These are phyloP conservation scores for Tetracladium setigerum DNA, from an alignment of 495 filamentous ascomycete species.

Conservation along the genomic window DNA sequence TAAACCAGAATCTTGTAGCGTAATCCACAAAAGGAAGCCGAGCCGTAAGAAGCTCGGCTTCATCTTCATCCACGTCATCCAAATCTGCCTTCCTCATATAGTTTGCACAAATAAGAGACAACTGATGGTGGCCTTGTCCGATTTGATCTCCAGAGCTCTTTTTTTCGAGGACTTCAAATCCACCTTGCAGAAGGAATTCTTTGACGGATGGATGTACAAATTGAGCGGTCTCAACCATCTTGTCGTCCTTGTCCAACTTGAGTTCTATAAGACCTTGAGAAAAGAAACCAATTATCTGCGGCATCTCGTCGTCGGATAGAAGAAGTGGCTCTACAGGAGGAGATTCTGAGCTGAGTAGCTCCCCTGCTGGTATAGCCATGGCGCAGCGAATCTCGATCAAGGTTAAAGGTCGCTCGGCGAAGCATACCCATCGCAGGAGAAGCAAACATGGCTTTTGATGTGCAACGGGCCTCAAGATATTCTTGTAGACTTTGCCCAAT, in stretches of 20 bases:
- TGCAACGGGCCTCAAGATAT: constrained; percentile 13
- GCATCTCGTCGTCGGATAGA: constrained; percentile 15
- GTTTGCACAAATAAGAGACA: constrained; percentile 8
- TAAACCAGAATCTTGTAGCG: constrained; percentile 1
- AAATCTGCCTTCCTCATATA: not conserved
- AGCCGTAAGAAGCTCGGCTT: not conserved
- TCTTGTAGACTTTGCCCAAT: constrained; percentile 22
- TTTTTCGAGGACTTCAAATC: constrained; percentile 1
- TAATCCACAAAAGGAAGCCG: constrained; percentile 3
- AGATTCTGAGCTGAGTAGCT: constrained; percentile 3
- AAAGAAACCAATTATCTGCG: not conserved
- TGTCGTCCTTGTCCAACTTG: not conserved
- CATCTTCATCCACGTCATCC: not conserved
- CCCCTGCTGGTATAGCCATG: constrained; percentile 17
- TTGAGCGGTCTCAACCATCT: constrained; percentile 17
- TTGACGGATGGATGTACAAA: constrained; percentile 36
- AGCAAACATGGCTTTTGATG: constrained; percentile 12
- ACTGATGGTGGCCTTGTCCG: constrained; percentile 6
- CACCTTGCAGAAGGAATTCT: constrained; percentile 23
- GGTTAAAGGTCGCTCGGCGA: constrained; percentile 21
- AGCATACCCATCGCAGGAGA: constrained; percentile 30
- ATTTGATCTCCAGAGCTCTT: not conserved
- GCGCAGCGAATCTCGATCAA: constrained; percentile 27
- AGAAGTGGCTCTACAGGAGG: not conserved
- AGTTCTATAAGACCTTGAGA: not conserved